These are phyloP conservation scores for Odontarrhena argentea DNA, from an alignment of 345 rosid species.

Conservation along the genomic window DNA sequence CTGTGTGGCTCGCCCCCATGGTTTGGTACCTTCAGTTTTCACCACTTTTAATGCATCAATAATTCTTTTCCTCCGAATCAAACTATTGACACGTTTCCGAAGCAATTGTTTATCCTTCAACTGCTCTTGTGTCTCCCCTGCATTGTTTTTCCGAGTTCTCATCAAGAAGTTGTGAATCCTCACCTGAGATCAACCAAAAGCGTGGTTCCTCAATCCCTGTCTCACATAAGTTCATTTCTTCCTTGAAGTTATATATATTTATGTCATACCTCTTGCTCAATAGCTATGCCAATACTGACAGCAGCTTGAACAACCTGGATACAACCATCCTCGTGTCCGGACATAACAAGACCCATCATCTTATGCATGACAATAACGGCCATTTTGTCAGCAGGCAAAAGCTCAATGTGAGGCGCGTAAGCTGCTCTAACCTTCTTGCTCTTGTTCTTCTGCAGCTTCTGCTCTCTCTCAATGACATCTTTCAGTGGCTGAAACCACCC, in stretches of 20 bases:
- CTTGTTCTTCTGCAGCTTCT: constrained; percentile 61
- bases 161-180: constrained; percentile 77
- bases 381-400: constrained; percentile 88
- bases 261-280: constrained; percentile 80
- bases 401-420: constrained; percentile 75
- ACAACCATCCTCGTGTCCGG: constrained; percentile 64
- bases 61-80: constrained; percentile 71
- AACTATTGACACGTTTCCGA: constrained; percentile 72
- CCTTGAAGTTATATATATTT: no score
- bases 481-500: constrained; percentile 93
- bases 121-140: constrained; percentile 50
- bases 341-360: constrained; percentile 84
- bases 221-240: not conserved
- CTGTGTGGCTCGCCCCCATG: constrained; percentile 86
- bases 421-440: constrained; percentile 68
- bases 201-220: no score
- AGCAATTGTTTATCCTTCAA: constrained; percentile 62
- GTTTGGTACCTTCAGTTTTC: constrained; percentile 63
- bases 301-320: constrained; percentile 89
- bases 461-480: constrained; percentile 75
- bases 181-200: constrained; percentile 51
- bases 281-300: constrained; percentile 74
- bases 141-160: constrained; percentile 63
- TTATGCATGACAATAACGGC: constrained; percentile 95
- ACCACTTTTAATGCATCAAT: constrained; percentile 70